Percentiles rank a stretch among this genome's conserved stretches.
Evolutionary conservation across 257 asterid genomes (phyloP).

Genomic region (Fraxinus pennsylvanica): DNA sequence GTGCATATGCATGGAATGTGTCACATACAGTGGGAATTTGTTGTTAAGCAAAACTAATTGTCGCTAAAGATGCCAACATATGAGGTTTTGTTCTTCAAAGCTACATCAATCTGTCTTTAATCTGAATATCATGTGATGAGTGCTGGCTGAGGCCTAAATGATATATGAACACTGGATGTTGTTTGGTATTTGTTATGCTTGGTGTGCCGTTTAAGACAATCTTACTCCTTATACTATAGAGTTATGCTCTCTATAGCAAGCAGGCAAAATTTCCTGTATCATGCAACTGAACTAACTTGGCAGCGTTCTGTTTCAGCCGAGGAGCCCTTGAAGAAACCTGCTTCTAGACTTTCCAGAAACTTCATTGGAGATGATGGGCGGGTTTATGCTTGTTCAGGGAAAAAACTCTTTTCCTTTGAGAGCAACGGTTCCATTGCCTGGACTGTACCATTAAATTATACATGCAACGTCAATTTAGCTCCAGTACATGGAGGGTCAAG

Average conservation of each 20-base stretch:
- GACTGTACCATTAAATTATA: slow-evolving; percentile 55
- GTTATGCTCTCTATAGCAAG: neutral
- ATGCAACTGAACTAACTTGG: neutral
- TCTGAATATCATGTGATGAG: neutral
- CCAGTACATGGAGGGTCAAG: slow-evolving; percentile 78
- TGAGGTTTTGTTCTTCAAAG: neutral
- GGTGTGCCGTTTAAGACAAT: neutral
- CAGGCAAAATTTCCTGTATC: neutral
- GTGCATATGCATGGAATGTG: neutral
- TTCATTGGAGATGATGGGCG: slow-evolving; percentile 79
- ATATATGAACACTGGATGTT: neutral
- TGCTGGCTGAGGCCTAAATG: neutral
- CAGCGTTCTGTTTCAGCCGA: slow-evolving; percentile 38
- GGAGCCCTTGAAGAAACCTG: slow-evolving; percentile 36
- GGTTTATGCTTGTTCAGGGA: slow-evolving; percentile 63
- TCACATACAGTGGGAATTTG: neutral
- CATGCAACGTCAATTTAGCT: slow-evolving; percentile 55
- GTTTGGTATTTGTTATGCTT: neutral
- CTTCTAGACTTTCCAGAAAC: slow-evolving; percentile 48
- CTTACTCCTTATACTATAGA: neutral
- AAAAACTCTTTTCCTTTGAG: slow-evolving; percentile 62
- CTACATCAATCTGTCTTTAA: neutral
- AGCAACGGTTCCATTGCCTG: slow-evolving; percentile 79
- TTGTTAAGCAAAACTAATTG: neutral
- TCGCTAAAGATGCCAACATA: neutral